Evolutionary conservation across 169 alveolate species (phyloP), one percentile per base, ranked within the genome.

Genomic region (Plasmodium yoelii): DNA sequence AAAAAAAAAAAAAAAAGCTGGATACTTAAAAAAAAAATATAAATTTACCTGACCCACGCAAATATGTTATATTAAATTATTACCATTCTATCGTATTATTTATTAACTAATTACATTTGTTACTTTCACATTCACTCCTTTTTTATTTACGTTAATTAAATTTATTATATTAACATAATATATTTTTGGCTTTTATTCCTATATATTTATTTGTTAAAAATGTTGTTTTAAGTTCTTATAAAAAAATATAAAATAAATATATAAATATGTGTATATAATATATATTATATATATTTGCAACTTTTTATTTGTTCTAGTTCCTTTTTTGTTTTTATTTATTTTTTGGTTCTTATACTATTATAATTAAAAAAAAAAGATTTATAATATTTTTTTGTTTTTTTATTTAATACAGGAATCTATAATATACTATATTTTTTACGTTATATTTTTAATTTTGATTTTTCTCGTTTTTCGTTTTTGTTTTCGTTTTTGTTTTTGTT

Each of bases 141-240:
- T 55, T 75, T 75, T 75, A 63, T 61, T 63, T 75, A 59, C 19
- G 59, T 39, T 73, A 19, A 47, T 75, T 75, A 24, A 75, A 19
- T 34, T 75, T 18, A 42, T 61, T 60, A 44, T 46, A 70, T 26
- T 10, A 22, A 49, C 15, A 68, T 19, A 24, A 44, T 49, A 10
- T 28, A n/a, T 34, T 63, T 26, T 49, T 75, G 60, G 61, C 73
- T 75, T 63, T 64, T 77, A 22, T 47, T 64, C 65, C 55, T 77
- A 49, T 63, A 10, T 57, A 24, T 61, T 51, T 57, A n/a, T 67
- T 34, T 67, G 51, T 13, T 55, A 75, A 75, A 74, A 75, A 67
- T 67, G 88, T 74, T 74, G 74, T 61, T 61, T 64, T 61, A 63
- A 63, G n/a, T 28, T 24, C 55, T 61, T 8, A 53, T 22, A 19